Conservation (phyloP, 1,139 yeast species). For the Suhomyces ambrosiae region DNA sequence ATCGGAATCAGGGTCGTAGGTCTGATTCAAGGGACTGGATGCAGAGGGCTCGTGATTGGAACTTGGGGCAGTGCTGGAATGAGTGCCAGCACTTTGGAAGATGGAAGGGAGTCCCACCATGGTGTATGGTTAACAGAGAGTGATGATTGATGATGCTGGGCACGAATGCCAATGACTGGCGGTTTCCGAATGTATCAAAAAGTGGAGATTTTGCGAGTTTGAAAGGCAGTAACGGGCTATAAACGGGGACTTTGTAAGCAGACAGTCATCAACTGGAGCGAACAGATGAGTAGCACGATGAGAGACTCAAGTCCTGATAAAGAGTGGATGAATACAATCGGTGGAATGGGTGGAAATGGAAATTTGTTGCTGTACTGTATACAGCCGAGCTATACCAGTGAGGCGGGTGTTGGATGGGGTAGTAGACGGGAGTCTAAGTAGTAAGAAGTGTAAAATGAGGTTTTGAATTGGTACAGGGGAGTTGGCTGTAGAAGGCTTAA, state of each 20-base stretch:
- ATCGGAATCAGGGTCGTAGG: slow-evolving; percentile 6
- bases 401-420: neutral
- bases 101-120: slow-evolving; percentile 18
- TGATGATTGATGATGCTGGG: too few relatives aligned
- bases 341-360: neutral
- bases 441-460: too few relatives aligned
- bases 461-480: too few relatives aligned
- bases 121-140: neutral
- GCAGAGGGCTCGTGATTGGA: neutral
- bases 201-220: too few relatives aligned
- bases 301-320: too few relatives aligned
- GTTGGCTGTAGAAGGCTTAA: too few relatives aligned
- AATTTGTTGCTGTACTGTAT: slow-evolving; percentile 1
- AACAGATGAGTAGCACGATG: too few relatives aligned
- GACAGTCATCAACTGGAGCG: too few relatives aligned
- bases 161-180: too few relatives aligned
- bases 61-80: too few relatives aligned
- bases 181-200: too few relatives aligned
- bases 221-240: neutral
- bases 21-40: slow-evolving; percentile 1
- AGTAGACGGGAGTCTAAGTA: neutral
- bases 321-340: neutral
- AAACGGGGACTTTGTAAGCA: neutral
- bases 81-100: slow-evolving; percentile 11
- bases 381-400: neutral